Base-by-base conservation (phyloP, 2,329 filamentous ascomycete genomes). In the Chaetomiaceae sp. region DNA sequence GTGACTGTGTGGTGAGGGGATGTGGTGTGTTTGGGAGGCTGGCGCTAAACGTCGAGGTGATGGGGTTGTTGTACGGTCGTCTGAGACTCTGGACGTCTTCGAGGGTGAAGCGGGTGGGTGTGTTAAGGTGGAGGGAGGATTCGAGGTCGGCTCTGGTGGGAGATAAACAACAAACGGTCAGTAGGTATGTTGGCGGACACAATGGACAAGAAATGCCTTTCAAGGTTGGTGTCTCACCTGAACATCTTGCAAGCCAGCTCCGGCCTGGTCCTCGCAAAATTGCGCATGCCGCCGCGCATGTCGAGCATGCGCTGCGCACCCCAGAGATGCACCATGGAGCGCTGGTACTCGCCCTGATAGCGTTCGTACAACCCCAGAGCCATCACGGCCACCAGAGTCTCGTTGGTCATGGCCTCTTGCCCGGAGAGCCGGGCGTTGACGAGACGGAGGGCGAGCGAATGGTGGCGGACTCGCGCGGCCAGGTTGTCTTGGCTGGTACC, bases 231-330 rank as follows among this genome's bases (percentile, higher is more conserved):
- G 3, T 15, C 38, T 25, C n/a, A 53, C 54, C 54, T 37, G n/a
- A 49, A 38, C 4, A 56, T 34, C 29, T 53, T 53, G 33, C 33
- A 34, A 15, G 38, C 40, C n/a, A 48, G 4, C 2, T 31, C 33
- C 1, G 49, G 49, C 2, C 14, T 31, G 22, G 3, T 39, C n/a
- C 9, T 46, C 8, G 20, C 22, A 11, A 69, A 54, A 1, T 45
- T 17, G 8, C 31, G 31, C 6, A 68, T 59, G 0, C 68, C 68
- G n/a, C 68, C 68, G 9, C 66, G 63, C 27, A 69, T 33, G 20
- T 64, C 55, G 20, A 68, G 53, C 52, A 71, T 66, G 14, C 54
- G 60, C 49, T 60, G 56, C 15, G 69, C 54, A 1, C 68, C 67
- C 15, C 64, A 47, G 20, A 70, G 56, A 48, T 71, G 68, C 14